Evolutionary conservation across 805 yeast genomes (phyloP), one percentile per base, ranked within the genome.

Genomic region (Zygotorulaspora florentina): DNA sequence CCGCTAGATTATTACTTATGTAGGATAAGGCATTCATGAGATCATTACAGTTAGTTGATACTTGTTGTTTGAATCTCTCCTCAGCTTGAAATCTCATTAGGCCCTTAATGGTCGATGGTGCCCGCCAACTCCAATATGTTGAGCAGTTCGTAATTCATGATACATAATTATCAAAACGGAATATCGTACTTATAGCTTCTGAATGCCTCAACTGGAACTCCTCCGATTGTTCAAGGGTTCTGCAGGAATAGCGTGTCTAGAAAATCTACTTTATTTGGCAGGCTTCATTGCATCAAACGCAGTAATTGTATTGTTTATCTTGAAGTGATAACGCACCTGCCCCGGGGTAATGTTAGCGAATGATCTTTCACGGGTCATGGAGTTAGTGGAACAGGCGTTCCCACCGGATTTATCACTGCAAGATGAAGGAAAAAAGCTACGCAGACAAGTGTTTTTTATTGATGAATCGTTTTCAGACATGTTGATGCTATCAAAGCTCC

Each of bases 1-100:
- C 43, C n/a, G 40, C 45, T 15, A 53, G 29, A 28, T 45, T 53
- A 47, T 63, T 66, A 34, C 70, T 54, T 39, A 67, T 60, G 42
- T 55, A 57, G 12, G 60, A 55, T 41, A 57, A 38, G 10, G 62
- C 58, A 48, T 57, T 57, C 61, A 57, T 57, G 30, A 33, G 20
- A 33, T 33, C 36, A 33, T 33, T 33, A n/a, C 36, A 20, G 25
- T 20, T 20, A 20, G 25, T 7, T 20, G 4, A 5, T 20, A 5
- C 7, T 7, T 20, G 25, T 20, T 20, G 25, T 20, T 20, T 20
- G 25, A 20, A 20, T 7, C 7, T 20, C 25, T 20, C 7, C 25
- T 20, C 25, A 20, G 7, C 25, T 29, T 29, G 33, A 29, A 29
- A 29, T 29, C 8, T 29, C 33, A 12, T 12, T 4, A 5, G 33